A percentile compares a stretch with the other conserved stretches of the same genome.
Evolutionary conservation across 139 green algal genomes (phyloP).

Genomic region (Coccomyxa sp.): DNA sequence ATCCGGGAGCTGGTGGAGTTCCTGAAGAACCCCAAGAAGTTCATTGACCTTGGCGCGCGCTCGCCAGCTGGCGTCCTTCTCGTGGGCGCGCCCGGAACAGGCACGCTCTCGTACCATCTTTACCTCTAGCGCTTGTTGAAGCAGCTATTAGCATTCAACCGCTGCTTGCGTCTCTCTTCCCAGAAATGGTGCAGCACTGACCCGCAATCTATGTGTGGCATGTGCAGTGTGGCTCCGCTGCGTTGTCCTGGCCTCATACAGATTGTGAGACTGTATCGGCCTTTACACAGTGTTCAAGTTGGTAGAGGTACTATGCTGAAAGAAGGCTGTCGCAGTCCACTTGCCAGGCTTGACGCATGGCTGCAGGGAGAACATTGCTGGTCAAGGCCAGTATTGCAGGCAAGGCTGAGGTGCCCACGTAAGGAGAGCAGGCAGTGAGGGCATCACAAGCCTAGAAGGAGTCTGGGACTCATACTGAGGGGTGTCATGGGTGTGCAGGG

Average conservation of each 20-base stretch:
- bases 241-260: too few species aligned
- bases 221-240: not conserved
- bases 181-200: too few species aligned
- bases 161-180: too few species aligned
- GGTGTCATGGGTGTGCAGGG: slow-evolving; percentile 24
- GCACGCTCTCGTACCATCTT: not conserved
- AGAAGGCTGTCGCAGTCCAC: not conserved
- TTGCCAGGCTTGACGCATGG: not conserved
- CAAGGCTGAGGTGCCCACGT: not conserved
- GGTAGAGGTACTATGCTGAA: too few species aligned
- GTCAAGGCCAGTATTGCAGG: slow-evolving; percentile 25
- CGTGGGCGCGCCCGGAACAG: slow-evolving; percentile 50
- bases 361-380: slow-evolving; percentile 54
- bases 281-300: too few species aligned
- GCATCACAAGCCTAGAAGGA: too few species aligned
- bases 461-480: too few species aligned
- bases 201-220: not conserved
- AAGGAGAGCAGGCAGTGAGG: too few species aligned
- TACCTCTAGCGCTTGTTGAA: not conserved
- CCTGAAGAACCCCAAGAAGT: slow-evolving; percentile 55
- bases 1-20: slow-evolving; percentile 68
- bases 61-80: slow-evolving; percentile 68
- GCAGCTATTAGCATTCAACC: too few species aligned
- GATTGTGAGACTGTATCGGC: too few species aligned
- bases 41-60: slow-evolving; percentile 52